Base-by-base conservation (phyloP, 768 basidiomycete genomes). In the Mycena albidolilacea region DNA sequence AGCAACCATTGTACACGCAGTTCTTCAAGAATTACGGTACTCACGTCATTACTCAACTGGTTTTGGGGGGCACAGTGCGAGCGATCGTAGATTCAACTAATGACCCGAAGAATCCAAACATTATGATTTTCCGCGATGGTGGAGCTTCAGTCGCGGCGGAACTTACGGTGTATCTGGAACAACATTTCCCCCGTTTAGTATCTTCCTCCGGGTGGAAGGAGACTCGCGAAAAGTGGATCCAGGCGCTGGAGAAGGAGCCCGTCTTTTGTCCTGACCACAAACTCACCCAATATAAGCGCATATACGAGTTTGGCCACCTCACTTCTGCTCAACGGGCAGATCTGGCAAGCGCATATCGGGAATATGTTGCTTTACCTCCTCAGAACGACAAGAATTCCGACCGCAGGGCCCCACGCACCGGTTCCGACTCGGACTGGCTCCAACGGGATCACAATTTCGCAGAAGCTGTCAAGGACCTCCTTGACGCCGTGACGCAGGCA, bases 401-500 rank as follows among this genome's bases (percentile, higher is more conserved):
- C 46, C 46, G 46, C 1, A 43, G 6, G 14, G 6, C 1, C 2
- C 2, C 14, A 9, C 46, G 15, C 17, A 14, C 17, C 15, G 46
- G 46, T 15, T 15, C 1, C 15, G 46, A 48, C 46, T 17, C 14
- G 12, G 46, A 57, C 30, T 10, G 30, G 55, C 55, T 57, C 17
- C 30, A 57, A 35, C 55, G 55, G 30, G 35, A 9, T 9, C 35
- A 7, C 35, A 57, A 57, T 30, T 12, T 57, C 30, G 30, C 55
- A 57, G 35, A 57, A 57, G 55, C 55, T 17, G 55, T 57, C 55
- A 57, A 57, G 8, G 35, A 37, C 15, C 46, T 15, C 14, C 12
- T 48, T 48, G 55, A 37, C 30, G 55, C 55, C 30, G 55, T 57
- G 30, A 57, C 55, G 8, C 55, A 57, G 7, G 55, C 55, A 57